Evolutionary conservation across 1,284 basidiomycete genomes (phyloP).

Genomic region (Volvariella volvacea): DNA sequence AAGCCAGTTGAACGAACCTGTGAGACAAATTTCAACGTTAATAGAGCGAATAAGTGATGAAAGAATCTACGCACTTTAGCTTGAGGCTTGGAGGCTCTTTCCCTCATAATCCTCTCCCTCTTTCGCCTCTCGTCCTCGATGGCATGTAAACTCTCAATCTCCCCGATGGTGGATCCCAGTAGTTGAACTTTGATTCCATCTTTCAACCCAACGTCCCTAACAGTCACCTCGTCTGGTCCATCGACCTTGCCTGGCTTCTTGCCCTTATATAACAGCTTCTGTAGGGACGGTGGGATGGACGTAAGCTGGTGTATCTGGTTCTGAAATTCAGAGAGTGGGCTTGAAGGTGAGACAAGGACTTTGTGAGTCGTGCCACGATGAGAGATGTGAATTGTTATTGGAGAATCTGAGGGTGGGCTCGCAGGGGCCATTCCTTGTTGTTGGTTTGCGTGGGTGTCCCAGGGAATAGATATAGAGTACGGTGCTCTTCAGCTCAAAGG

Average conservation of each 20-base stretch:
- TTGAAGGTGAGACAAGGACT: slow-evolving; percentile 38
- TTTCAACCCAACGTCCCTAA: slow-evolving; percentile 50
- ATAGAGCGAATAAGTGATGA: neutral
- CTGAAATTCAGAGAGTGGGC: slow-evolving; percentile 42
- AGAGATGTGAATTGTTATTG: slow-evolving; percentile 25
- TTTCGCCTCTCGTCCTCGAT: slow-evolving; percentile 51
- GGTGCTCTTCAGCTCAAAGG: too few relatives aligned
- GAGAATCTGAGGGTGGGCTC: too few relatives aligned
- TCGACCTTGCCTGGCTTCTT: slow-evolving; percentile 36
- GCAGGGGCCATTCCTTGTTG: too few relatives aligned
- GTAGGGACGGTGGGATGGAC: slow-evolving; percentile 50
- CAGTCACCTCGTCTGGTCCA: slow-evolving; percentile 28
- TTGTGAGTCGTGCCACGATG: slow-evolving; percentile 42
- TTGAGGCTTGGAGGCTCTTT: slow-evolving; percentile 49
- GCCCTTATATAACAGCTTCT: slow-evolving; percentile 70
- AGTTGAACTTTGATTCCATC: slow-evolving; percentile 61
- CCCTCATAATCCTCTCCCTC: slow-evolving; percentile 49
- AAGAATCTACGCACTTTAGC: slow-evolving; percentile 40
- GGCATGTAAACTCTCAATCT: slow-evolving; percentile 45
- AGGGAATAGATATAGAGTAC: too few relatives aligned
- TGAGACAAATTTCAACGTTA: neutral
- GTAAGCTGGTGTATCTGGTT: slow-evolving; percentile 53
- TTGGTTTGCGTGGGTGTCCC: too few relatives aligned
- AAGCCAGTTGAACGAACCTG: slow-evolving; percentile 51
- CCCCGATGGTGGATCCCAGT: slow-evolving; percentile 54